Evolutionary conservation across 805 yeast species (phyloP).

Genomic region (Ogataea nitratoaversa): DNA sequence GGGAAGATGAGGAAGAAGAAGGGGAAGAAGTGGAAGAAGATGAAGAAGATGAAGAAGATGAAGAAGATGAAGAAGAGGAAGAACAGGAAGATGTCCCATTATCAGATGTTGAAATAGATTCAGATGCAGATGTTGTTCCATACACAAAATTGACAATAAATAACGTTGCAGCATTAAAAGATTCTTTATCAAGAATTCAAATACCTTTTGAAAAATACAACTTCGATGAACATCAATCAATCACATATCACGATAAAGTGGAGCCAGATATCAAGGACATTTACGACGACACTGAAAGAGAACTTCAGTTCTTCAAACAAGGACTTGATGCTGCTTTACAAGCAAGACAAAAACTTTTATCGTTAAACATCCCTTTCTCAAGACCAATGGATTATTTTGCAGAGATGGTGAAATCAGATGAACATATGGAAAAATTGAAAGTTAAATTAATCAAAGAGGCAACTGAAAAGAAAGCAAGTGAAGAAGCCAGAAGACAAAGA

Average conservation of each 20-base stretch:
- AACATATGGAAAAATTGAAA: constrained; percentile 94
- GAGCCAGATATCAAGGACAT: constrained; percentile 75
- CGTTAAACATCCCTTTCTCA: constrained; percentile 78
- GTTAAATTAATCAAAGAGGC: constrained; percentile 72
- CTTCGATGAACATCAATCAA: constrained; percentile 80
- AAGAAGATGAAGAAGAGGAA: constrained; percentile 54
- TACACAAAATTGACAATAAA: constrained; percentile 85
- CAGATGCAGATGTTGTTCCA: constrained; percentile 93
- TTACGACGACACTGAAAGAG: constrained; percentile 94
- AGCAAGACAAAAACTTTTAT: constrained; percentile 62
- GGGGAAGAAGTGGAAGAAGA: constrained; percentile 42
- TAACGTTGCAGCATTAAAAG: constrained; percentile 77
- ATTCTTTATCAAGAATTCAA: constrained; percentile 61
- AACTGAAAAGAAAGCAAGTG: constrained; percentile 78
- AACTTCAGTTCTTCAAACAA: constrained; percentile 91
- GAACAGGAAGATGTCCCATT: constrained; percentile 82
- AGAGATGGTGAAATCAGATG: constrained; percentile 97
- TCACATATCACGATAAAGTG: constrained; percentile 56
- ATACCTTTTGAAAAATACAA: constrained; percentile 62
- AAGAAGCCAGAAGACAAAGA: constrained; percentile 92
- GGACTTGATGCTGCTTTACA: constrained; percentile 78
- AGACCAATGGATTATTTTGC: constrained; percentile 97
- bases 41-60: constrained; percentile 46
- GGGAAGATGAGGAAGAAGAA: constrained; percentile 14
- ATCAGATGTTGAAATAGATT: constrained; percentile 88